Evolutionary conservation across 495 filamentous ascomycete genomes (phyloP).

Genomic region (Massariosphaeria phaeospora): DNA sequence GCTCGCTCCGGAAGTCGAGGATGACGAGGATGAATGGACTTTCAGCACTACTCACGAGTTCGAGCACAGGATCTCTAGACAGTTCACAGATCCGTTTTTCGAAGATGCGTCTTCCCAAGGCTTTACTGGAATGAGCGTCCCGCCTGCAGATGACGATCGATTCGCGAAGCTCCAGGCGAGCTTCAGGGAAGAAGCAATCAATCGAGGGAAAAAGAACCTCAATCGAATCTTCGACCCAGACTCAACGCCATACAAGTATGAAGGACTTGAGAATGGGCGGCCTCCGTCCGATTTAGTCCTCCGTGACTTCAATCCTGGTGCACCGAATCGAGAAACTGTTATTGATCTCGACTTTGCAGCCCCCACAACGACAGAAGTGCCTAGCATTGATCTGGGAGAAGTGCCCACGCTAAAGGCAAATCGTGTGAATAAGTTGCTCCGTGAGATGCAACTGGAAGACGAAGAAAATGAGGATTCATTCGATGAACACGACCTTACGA

Average conservation of each 20-base stretch:
- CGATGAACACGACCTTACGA: slow-evolving; percentile 15
- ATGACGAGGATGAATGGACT: slow-evolving; percentile 78
- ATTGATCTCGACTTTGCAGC: slow-evolving; percentile 51
- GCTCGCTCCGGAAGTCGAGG: slow-evolving; percentile 35
- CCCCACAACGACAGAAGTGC: slow-evolving; percentile 51
- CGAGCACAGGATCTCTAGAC: slow-evolving; percentile 47
- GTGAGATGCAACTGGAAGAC: slow-evolving; percentile 43
- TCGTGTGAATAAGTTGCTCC: slow-evolving; percentile 35
- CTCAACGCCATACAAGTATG: slow-evolving; percentile 25
- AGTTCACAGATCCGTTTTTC: slow-evolving; percentile 23
- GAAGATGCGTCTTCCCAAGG: slow-evolving; percentile 4
- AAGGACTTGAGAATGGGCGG: slow-evolving; percentile 14
- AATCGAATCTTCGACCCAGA: slow-evolving; percentile 38
- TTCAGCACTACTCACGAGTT: slow-evolving; percentile 86
- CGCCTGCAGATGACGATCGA: slow-evolving; percentile 29
- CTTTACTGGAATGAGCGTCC: slow-evolving; percentile 27
- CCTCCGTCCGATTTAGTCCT: slow-evolving; percentile 38
- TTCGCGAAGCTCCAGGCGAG: slow-evolving; percentile 28
- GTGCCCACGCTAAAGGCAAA: slow-evolving; percentile 50
- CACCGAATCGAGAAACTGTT: slow-evolving; percentile 39
- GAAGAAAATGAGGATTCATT: slow-evolving; percentile 36
- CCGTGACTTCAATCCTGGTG: slow-evolving; percentile 35
- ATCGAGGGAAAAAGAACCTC: slow-evolving; percentile 30
- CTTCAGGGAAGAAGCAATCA: slow-evolving; percentile 31
- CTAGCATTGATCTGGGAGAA: slow-evolving; percentile 36